These are phyloP conservation scores for Aspergillus quadricinctus DNA, from an alignment of 2,329 filamentous ascomycete genomes.

Conservation along the genomic window DNA sequence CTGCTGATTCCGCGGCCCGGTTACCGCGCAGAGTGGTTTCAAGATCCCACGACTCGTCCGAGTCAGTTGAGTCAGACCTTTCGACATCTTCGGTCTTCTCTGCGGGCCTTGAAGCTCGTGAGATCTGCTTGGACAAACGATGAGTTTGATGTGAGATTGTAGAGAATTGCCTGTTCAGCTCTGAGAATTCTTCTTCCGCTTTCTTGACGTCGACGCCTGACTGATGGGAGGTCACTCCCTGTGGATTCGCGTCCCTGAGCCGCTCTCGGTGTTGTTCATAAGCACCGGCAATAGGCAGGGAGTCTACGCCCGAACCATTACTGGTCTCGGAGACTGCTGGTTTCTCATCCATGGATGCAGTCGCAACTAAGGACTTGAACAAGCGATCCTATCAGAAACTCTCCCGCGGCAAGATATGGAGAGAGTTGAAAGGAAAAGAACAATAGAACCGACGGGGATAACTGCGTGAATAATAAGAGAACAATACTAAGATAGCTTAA, in stretches of 20 bases:
- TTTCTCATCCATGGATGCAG: conserved; percentile 18
- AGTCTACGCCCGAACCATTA: conserved; percentile 26
- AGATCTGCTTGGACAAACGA: conserved; percentile 31
- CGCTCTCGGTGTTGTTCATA: conserved; percentile 30
- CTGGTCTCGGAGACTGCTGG: conserved; percentile 9
- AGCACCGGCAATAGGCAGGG: conserved; percentile 15
- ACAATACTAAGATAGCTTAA: not conserved
- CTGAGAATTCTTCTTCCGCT: conserved; percentile 41
- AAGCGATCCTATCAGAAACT: no score
- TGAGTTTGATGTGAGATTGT: conserved; percentile 34
- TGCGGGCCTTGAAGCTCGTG: conserved; percentile 22
- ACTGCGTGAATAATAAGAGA: not conserved
- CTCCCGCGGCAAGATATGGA: not conserved
- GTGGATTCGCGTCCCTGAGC: conserved; percentile 26
- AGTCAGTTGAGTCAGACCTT: conserved; percentile 46
- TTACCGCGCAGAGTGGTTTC: conserved; percentile 69
- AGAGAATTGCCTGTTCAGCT: conserved; percentile 38
- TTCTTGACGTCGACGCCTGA: conserved; percentile 44
- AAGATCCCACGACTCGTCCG: conserved; percentile 65
- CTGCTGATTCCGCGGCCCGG: conserved; percentile 65
- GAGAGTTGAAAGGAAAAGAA: not conserved
- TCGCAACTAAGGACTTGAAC: not conserved
- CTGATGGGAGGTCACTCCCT: conserved; percentile 29
- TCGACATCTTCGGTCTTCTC: conserved; percentile 50
- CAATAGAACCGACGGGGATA: not conserved